These are phyloP conservation scores for Sisymbrium altissimum DNA, from an alignment of 345 rosid species.

Conservation along the genomic window DNA sequence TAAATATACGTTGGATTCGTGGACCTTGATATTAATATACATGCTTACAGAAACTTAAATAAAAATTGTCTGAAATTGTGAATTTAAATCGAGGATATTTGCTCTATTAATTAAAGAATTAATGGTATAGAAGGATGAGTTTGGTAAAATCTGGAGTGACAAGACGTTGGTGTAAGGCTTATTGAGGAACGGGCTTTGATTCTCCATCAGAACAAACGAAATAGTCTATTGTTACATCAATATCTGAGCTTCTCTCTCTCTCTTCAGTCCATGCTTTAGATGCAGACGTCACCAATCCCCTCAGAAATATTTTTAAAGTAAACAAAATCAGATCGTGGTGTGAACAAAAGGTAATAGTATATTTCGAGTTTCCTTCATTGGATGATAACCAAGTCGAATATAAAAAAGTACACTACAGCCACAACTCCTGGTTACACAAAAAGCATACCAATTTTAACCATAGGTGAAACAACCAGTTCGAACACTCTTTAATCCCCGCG, in stretches of 20 bases:
- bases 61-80: background rate
- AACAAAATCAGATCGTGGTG: background rate
- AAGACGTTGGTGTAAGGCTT: conserved; percentile 34
- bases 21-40: background rate
- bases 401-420: background rate
- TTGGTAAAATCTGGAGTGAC: conserved; percentile 24
- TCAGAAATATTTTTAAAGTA: background rate
- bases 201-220: conserved; percentile 8
- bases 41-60: background rate
- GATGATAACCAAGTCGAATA: background rate
- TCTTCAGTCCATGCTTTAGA: background rate
- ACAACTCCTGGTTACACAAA: background rate
- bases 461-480: background rate
- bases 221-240: conserved; percentile 15
- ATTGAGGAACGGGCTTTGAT: conserved; percentile 32
- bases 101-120: background rate
- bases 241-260: conserved; percentile 4
- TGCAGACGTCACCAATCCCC: conserved; percentile 4
- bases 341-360: conserved; percentile 6
- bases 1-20: background rate
- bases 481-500: background rate
- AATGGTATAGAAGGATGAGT: background rate
- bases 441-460: background rate
- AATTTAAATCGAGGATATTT: background rate
- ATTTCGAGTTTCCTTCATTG: background rate